These are phyloP conservation scores for Tremellales sp. DNA, from an alignment of 1,284 basidiomycete genomes.

Conservation along the genomic window DNA sequence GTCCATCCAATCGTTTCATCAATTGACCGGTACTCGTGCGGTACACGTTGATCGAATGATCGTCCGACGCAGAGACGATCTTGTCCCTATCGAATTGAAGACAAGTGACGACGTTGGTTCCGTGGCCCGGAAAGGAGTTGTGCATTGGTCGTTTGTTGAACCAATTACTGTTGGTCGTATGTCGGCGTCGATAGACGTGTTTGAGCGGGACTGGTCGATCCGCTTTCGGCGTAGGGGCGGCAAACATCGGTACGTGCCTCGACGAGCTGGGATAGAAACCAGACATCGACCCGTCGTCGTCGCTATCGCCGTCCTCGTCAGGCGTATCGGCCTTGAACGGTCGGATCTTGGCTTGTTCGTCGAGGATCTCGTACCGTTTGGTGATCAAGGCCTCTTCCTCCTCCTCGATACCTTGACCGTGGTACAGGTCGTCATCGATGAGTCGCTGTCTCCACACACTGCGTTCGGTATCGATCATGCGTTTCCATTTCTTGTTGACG, in stretches of 20 bases:
- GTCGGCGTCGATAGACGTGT: constrained; percentile 40
- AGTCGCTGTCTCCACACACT: constrained; percentile 41
- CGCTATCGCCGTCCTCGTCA: constrained; percentile 33
- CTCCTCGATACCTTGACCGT: constrained; percentile 43
- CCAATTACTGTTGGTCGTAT: constrained; percentile 60
- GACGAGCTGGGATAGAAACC: neutral
- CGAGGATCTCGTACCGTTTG: constrained; percentile 33
- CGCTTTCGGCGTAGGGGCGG: constrained; percentile 1
- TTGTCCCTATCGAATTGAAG: constrained; percentile 87
- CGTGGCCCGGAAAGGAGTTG: constrained; percentile 77
- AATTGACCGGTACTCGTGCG: constrained; percentile 73
- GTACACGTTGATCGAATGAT: constrained; percentile 86
- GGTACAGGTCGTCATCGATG: constrained; percentile 37
- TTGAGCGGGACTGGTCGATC: constrained; percentile 37
- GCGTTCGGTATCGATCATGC: constrained; percentile 42
- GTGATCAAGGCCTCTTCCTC: constrained; percentile 38
- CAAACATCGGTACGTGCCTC: constrained; percentile 2
- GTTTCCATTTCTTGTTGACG: constrained; percentile 41
- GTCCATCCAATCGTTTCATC: constrained; percentile 71
- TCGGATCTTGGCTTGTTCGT: constrained; percentile 10
- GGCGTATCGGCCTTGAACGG: constrained; percentile 22
- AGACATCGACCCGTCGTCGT: neutral
- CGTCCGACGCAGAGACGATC: constrained; percentile 73
- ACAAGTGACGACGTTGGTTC: constrained; percentile 86
- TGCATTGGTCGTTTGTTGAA: constrained; percentile 52